Evolutionary conservation across 805 yeast genomes (phyloP), one percentile per base, ranked within the genome.

Genomic region (Barnettozyma wickerhamii): DNA sequence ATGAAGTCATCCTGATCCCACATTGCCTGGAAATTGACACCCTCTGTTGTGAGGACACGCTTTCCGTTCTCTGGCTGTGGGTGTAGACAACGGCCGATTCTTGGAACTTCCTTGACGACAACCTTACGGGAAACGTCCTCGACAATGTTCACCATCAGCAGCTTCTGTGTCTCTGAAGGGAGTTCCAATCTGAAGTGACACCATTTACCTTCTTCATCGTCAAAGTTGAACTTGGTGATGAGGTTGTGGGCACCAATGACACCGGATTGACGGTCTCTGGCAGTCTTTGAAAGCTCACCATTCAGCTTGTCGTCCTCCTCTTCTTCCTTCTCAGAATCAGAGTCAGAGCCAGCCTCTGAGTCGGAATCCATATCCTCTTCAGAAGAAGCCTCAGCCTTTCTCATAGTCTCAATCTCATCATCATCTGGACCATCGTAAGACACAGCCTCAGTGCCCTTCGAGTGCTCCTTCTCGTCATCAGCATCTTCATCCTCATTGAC

Each of bases 1-100:
- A 93, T 77, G 65, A 93, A 89, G 49, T 85, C 89, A 50, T 88
- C 91, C 65, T 91, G 96, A 40, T 88, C 95, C 98, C 99, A 93
- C 95, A 93, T 88, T 38, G 96, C 95, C 59, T 74, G 74, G 79
- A 93, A 93, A 69, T 93, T 93, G 38, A 93, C 99, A 67, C 99
- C 99, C 66, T 95, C 99, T 18, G 99, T 91, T 43, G 93, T 84
- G 53, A 95, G 73, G 30, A 75, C 73, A 53, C 96, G 81, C 53
- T 77, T 78, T 35, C 84, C 87, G 52, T 74, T 74, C 54, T 77
- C 84, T 24, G 83, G 75, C 36, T 67, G 68, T 37, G 96, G 95
- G 51, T 83, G 87, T 49, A 91, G 69, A 74, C 98, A 90, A 65
- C 99, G 83, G 21, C 96, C 97, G 58, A 93, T 91, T 41, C 74